Percentiles rank a stretch among this genome's conserved stretches.
phyloP scores from a whole-genome alignment of 768 basidiomycete species.

The Austroboletus eburneus region DNA sequence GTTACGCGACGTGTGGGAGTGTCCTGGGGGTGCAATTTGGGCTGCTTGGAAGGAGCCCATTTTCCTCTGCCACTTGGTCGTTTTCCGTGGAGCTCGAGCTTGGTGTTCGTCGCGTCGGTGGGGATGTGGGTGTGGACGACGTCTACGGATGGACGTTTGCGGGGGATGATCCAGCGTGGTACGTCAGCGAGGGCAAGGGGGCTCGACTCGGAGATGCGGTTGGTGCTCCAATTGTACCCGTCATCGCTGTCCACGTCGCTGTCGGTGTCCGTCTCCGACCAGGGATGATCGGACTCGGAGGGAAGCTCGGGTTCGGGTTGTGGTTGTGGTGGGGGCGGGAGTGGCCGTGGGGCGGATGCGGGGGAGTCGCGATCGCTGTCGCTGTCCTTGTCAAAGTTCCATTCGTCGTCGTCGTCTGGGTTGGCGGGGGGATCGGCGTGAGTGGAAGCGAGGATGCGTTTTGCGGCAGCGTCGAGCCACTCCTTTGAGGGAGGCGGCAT shows the following conservation, averaged over 20 bases:
- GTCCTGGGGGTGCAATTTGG: conserved; percentile 9
- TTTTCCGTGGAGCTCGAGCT: too few species aligned
- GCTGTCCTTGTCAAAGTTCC: conserved; percentile 18
- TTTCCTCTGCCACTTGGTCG: conserved; percentile 15
- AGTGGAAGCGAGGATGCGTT: conserved; percentile 11
- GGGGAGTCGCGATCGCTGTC: conserved; percentile 14
- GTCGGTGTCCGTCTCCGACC: conserved; percentile 12
- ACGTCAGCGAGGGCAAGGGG: conserved; percentile 4
- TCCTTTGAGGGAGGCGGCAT: conserved; percentile 12
- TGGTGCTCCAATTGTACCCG: conserved; percentile 11
- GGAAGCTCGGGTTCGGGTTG: neutral
- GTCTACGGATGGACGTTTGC: conserved; percentile 20
- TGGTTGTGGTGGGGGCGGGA: neutral
- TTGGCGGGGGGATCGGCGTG: conserved; percentile 7
- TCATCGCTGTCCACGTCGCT: conserved; percentile 14
- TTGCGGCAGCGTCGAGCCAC: conserved; percentile 16
- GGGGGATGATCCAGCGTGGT: conserved; percentile 17
- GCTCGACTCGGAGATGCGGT: conserved; percentile 4
- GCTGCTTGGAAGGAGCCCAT: conserved; percentile 7
- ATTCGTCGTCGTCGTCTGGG: conserved; percentile 12
- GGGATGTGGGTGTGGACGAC: neutral
- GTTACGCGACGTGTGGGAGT: too few species aligned
- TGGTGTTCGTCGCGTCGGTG: too few species aligned
- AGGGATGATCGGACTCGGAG: conserved; percentile 8
- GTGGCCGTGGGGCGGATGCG: neutral